Base-by-base conservation (phyloP, 331 rosid species). In the Stylosanthes scabra region DNA sequence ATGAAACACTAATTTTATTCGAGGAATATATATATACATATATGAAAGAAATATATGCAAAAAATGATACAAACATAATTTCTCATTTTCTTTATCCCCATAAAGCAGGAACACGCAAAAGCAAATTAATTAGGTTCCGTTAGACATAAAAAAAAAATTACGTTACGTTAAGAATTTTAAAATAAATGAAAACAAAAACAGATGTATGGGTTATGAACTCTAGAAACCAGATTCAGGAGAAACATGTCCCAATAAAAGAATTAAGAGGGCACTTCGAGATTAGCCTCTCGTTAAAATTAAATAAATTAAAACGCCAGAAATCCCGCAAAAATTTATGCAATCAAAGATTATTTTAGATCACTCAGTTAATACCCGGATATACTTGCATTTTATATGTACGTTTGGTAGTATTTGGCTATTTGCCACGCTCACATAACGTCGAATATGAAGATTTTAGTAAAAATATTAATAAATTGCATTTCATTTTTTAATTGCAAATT, bases 271-370 rank as follows among this genome's bases (percentile, higher is more conserved):
- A 71, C 65, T 49, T 3, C 28, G 20, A 75, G 14, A 57, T 47
- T 28, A 75, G 49, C 25, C 15, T 71, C 79, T 20, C 31, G 55
- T 60, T 44, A n/a, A 34, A 61, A 54, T 70, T 37, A 60, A 25
- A 64, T 59, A 60, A 41, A 41, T 42, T 9, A 65, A 3, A 49
- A 59, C 27, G 5, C 82, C 90, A 83, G 62, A 86, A 77, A 74
- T 74, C 41, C 80, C 63, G 87, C 76, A 74, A 76, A 83, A 74
- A 10, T 0, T 56, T 45, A 79, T 56, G 79, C 83, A 31, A 59
- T 61, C 40, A 10, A 58, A 25, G 62, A 77, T 65, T 39, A 42
- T 50, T 29, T 28, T 50, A 42, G 44, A 55, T 31, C 27, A 3
- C 7, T 45, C 41, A 49, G n/a, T 44, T 27, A 67, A 44, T 55